These are phyloP conservation scores for Rhynchosporium secalis DNA, from an alignment of 2,329 filamentous ascomycete genomes.

Conservation along the genomic window DNA sequence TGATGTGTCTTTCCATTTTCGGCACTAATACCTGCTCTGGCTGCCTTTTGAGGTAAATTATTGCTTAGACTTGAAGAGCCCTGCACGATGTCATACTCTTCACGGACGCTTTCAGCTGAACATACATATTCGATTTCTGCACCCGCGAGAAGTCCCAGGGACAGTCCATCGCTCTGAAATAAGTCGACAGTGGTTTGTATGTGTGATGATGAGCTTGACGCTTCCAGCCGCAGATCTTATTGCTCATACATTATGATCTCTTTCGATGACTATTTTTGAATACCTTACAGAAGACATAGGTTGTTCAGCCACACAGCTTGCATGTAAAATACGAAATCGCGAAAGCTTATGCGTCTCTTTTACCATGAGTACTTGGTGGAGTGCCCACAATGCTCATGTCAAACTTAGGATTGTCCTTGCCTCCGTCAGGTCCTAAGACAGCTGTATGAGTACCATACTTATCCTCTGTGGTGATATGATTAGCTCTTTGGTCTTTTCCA, in stretches of 20 bases:
- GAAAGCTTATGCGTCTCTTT: background rate
- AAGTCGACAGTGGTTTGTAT: no score
- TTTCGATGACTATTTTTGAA: background rate
- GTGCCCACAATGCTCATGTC: conserved; percentile 22
- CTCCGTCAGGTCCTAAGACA: conserved; percentile 24
- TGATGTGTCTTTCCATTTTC: no score
- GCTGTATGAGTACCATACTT: conserved; percentile 25
- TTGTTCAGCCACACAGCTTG: background rate
- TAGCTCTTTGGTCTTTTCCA: background rate
- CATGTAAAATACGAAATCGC: background rate
- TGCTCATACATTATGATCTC: background rate
- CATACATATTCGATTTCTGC: no score
- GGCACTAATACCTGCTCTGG: no score
- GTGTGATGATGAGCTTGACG: no score
- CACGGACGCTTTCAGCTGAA: no score
- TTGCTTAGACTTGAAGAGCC: no score
- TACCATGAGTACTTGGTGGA: conserved; percentile 18
- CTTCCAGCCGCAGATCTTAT: background rate
- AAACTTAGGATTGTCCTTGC: conserved; percentile 29
- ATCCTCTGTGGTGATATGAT: conserved; percentile 10
- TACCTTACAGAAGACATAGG: background rate
- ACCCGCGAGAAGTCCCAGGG: no score
- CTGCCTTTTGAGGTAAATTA: no score
- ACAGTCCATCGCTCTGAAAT: no score
- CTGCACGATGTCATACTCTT: no score